A percentile compares a stretch with the other conserved stretches of the same genome.
Evolutionary conservation across 768 basidiomycete genomes (phyloP).

Genomic region (Glaciozyma martinii): DNA sequence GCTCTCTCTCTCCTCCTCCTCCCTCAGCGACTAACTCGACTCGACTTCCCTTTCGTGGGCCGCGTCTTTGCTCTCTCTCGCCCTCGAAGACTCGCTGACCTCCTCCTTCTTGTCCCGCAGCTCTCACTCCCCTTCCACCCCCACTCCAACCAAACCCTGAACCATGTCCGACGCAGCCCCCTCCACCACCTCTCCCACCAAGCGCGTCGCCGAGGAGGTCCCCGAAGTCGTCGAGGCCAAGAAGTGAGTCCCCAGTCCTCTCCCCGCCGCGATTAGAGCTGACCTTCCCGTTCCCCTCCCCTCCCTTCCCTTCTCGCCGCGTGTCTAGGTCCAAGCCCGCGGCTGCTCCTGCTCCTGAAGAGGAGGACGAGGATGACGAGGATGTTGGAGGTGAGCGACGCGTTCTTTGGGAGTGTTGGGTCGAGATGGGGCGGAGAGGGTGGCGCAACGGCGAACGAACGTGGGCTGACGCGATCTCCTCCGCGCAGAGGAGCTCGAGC

Average conservation of each 20-base stretch:
- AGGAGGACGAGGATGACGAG: conserved; percentile 5
- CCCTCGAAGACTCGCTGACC: too few species aligned
- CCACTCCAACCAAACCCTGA: too few species aligned
- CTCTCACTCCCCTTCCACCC: too few species aligned
- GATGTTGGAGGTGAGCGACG: neutral
- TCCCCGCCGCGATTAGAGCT: too few species aligned
- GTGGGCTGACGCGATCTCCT: neutral
- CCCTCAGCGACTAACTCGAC: too few species aligned
- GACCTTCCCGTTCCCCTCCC: too few species aligned
- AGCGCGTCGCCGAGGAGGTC: conserved; percentile 1
- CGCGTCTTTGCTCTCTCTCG: too few species aligned
- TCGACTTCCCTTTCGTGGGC: too few species aligned
- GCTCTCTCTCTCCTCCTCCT: too few species aligned
- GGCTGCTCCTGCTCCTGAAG: neutral
- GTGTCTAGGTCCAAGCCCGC: neutral
- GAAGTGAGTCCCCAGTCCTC: neutral
- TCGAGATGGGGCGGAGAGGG: neutral
- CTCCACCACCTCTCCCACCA: neutral
- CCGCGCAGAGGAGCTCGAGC: neutral
- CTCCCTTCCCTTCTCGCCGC: too few species aligned
- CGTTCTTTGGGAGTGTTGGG: neutral
- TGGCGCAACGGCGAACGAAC: neutral
- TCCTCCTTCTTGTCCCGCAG: too few species aligned
- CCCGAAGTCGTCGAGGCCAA: conserved; percentile 2
- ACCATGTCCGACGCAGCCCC: too few species aligned